Base-by-base conservation (phyloP, 75 land plant genomes). In the Chamaecyparis obtusa region DNA sequence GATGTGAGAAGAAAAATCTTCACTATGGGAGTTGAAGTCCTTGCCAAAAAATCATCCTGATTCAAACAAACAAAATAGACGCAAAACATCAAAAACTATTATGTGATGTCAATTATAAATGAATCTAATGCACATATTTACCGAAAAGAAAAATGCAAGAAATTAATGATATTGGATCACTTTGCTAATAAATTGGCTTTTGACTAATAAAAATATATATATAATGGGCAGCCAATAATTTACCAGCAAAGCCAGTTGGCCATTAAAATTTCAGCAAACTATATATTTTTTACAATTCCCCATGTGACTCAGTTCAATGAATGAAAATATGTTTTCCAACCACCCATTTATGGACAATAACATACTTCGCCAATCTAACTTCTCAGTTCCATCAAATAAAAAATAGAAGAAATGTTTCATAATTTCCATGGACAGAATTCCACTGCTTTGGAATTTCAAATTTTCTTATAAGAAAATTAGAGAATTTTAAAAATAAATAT, bases 11-110 rank as follows among this genome's bases (percentile, higher is more conserved):
- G 83, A 86, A 88, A 56, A 16, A 88, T 88, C 56, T 88, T 88
- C 88, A 87, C 88, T 60, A 88, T 56, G 44, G 88, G 88, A n/a
- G 91, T 90, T 32, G 91, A 89, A 57, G 91, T 90, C 67, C 91
- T 86, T 55, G 91, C 88, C 74, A 90, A 69, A 84, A 90, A 90
- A 24, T 90, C 91, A 84, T 90, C 91, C 91, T 90, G 91, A 32
- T 41, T 57, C 60, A 72, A 55, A 43, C 19, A 57, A 72, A 39
- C 69, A 48, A 87, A 43, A 51, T 4, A 69, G n/a, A 86, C 44
- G 83, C 83, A 36, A 80, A 10, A 80, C 10, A 49, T 80, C 21
- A 80, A 80, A 27, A 44, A 27, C 30, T 80, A 44, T 41, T 10
- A 80, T 14, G n/a, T 27, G 48, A 44, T 24, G 41, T 27, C 15